A percentile compares a stretch with the other conserved stretches of the same genome.
Conservation (phyloP, 1,139 yeast genomes). For the Saccharomyces hybrid region DNA sequence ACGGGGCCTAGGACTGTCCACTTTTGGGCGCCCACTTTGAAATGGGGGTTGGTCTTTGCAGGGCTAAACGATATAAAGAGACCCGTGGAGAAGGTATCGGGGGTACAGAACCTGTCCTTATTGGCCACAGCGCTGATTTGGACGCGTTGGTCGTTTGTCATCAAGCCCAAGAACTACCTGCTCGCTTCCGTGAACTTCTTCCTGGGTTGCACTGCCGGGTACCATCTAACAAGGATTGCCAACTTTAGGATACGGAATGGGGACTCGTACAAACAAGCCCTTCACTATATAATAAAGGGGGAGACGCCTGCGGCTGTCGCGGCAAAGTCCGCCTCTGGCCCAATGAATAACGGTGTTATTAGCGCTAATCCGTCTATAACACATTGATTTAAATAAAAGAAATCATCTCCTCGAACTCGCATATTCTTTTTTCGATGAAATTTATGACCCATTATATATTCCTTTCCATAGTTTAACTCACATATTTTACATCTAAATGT, state of each 20-base stretch:
- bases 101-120: constrained; percentile 81
- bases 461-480: not conserved
- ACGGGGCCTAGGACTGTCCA: constrained; percentile 95
- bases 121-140: constrained; percentile 90
- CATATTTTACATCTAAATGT: no score
- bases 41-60: constrained; percentile 88
- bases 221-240: constrained; percentile 66
- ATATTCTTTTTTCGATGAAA: not conserved
- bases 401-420: not conserved
- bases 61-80: constrained; percentile 80
- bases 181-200: constrained; percentile 93
- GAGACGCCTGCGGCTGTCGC: no score
- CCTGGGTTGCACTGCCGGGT: constrained; percentile 83
- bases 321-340: no score
- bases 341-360: no score
- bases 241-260: constrained; percentile 51
- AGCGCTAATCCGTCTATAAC: no score
- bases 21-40: constrained; percentile 55
- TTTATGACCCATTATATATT: not conserved
- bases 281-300: no score
- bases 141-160: constrained; percentile 98
- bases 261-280: constrained; percentile 34
- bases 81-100: constrained; percentile 86
- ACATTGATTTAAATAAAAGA: not conserved
- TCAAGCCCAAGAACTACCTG: constrained; percentile 77